These are phyloP conservation scores for Daphne laureola DNA, from an alignment of 441 rosid genomes.

Conservation along the genomic window DNA sequence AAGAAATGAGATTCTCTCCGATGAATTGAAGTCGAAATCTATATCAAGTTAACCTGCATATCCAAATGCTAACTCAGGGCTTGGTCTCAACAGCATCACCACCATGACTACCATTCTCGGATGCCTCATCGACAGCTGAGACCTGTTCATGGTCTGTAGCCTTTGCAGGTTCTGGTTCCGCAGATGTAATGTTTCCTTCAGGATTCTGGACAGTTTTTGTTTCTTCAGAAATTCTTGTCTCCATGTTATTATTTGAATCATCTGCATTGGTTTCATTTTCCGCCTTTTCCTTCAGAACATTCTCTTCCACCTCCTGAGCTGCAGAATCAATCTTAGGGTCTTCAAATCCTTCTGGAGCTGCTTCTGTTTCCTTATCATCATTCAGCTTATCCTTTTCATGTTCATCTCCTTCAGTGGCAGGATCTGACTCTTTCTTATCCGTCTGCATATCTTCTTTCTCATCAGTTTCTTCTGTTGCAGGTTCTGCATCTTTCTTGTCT, in stretches of 20 bases:
- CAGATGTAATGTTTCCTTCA: slow-evolving; percentile 19
- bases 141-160: slow-evolving; percentile 17
- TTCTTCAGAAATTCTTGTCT: slow-evolving; percentile 17
- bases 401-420: slow-evolving; percentile 23
- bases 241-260: slow-evolving; percentile 20
- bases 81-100: slow-evolving; percentile 18
- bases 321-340: slow-evolving; percentile 18
- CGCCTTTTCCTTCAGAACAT: slow-evolving; percentile 17
- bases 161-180: slow-evolving; percentile 16
- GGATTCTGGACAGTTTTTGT: slow-evolving; percentile 15
- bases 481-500: slow-evolving; percentile 30
- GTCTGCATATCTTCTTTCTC: slow-evolving; percentile 23
- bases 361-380: background rate
- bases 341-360: slow-evolving; percentile 20
- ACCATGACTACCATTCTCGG: slow-evolving; percentile 30
- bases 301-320: slow-evolving; percentile 19
- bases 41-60: slow-evolving; percentile 14
- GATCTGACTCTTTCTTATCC: slow-evolving; percentile 31
- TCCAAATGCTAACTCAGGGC: slow-evolving; percentile 22
- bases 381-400: slow-evolving; percentile 22
- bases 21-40: slow-evolving; percentile 12
- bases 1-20: slow-evolving; percentile 16
- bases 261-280: slow-evolving; percentile 16
- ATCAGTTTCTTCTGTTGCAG: slow-evolving; percentile 23
- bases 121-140: slow-evolving; percentile 19